A percentile compares a stretch with the other conserved stretches of the same genome.
Conservation (phyloP, 2,329 filamentous ascomycete genomes). For the Didymellaceae sp. region DNA sequence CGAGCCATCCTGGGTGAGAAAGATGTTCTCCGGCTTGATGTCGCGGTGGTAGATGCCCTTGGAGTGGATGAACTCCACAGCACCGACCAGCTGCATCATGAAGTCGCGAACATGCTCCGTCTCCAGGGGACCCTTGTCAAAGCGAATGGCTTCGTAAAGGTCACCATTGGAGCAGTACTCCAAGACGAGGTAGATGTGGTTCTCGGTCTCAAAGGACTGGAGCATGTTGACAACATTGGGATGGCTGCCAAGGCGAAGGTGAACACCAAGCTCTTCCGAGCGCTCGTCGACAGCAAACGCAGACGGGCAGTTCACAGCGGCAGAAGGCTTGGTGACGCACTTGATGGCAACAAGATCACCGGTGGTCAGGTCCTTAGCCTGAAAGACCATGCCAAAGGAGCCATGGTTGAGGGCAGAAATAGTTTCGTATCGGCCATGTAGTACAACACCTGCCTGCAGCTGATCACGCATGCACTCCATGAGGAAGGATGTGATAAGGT, state of each 20-base stretch:
- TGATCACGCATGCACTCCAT: conserved; percentile 90
- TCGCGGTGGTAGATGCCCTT: conserved; percentile 95
- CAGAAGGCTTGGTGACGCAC: conserved; percentile 84
- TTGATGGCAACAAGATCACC: conserved; percentile 90
- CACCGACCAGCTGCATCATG: conserved; percentile 92
- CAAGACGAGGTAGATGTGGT: conserved; percentile 89
- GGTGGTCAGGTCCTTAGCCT: conserved; percentile 80
- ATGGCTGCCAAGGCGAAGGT: conserved; percentile 78
- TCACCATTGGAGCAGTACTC: conserved; percentile 96
- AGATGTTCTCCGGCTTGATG: conserved; percentile 99
- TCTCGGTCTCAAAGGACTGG: conserved; percentile 87
- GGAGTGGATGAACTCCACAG: conserved; percentile 87
- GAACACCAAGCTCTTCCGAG: conserved; percentile 80
- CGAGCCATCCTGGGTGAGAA: conserved; percentile 81
- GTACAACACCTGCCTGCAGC: conserved; percentile 78
- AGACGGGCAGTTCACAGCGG: conserved; percentile 63
- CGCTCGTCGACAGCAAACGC: conserved; percentile 80
- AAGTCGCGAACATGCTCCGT: conserved; percentile 97
- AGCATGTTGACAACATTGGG: conserved; percentile 93
- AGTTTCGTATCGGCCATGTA: conserved; percentile 89
- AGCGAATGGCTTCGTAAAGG: conserved; percentile 94
- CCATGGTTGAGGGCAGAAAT: conserved; percentile 96
- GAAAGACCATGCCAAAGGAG: conserved; percentile 98
- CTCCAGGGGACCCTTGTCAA: conserved; percentile 84
- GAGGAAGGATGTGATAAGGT: conserved; percentile 26